These are phyloP conservation scores for Mucor velutinosus DNA, from an alignment of 371 early-diverging fungal genomes.

Conservation along the genomic window DNA sequence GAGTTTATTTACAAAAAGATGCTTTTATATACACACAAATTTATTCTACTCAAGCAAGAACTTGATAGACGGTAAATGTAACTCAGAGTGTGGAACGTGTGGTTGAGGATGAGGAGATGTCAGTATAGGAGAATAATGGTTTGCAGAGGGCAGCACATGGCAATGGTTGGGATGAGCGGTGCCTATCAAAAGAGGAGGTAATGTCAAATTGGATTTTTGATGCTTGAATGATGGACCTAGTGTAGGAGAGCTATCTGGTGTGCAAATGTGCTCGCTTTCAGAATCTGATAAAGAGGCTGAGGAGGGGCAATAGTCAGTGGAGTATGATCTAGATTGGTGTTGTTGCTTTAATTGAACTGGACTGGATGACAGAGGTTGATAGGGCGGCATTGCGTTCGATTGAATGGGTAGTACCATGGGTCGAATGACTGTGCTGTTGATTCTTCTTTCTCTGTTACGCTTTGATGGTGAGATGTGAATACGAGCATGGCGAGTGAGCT, in stretches of 20 bases:
- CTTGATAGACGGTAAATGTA: constrained; percentile 16
- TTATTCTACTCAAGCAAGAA: constrained; percentile 11
- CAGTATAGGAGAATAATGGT: neutral
- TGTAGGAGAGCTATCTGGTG: constrained; percentile 19
- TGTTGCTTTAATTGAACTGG: neutral
- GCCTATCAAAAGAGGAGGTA: constrained; percentile 18
- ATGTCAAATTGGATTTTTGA: constrained; percentile 5
- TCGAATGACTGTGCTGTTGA: neutral
- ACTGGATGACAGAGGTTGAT: neutral
- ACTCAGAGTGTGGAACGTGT: neutral
- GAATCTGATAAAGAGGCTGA: constrained; percentile 16
- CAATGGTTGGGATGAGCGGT: neutral
- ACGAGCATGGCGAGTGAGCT: constrained; percentile 75
- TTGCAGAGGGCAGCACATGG: neutral
- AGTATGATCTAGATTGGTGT: neutral
- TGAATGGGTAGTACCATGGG: neutral
- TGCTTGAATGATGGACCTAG: constrained; percentile 7
- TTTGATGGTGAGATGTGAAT: constrained; percentile 48
- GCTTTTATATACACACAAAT: neutral
- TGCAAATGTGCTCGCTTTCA: constrained; percentile 19
- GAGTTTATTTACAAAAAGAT: constrained; percentile 2
- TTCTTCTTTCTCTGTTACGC: constrained; percentile 2
- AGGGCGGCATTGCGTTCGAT: neutral
- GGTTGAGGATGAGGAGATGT: constrained; percentile 1
- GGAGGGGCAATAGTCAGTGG: neutral